Evolutionary conservation across 164 flowering plant species (phyloP), one percentile per base, ranked within the genome.

Genomic region (Cinnamomum micranthum): DNA sequence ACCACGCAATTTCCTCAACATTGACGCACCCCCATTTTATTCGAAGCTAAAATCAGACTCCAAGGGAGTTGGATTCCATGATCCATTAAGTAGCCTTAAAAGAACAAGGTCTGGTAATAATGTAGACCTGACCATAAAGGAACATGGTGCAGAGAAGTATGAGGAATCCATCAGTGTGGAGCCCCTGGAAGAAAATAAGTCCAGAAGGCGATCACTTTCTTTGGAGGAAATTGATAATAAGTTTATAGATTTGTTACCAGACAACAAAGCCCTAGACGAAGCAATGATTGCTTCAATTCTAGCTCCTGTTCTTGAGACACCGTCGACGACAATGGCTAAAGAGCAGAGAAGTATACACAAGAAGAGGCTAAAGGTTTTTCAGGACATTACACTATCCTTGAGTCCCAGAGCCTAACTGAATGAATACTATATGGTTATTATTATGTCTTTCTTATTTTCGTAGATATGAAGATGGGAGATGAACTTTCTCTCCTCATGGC

Each of bases 281-380:
- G 98, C 99, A 3, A 88, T 96, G 14, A 74, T 92, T 1, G 90
- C 97, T 7, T 95, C 99, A 31, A 92, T 88, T 73, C 76, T 95
- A 72, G 91, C 88, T 31, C 71, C 84, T 24, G 64, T 62, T 22
- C 71, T 72, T 25, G 88, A 80, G 62, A 33, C n/a, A 13, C 2
- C 60, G 60, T 66, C 28, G 65, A 81, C 5, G 60, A 17, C 60
- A 4, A 55, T 80, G 12, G 80, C 67, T 33, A 28, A 2, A 22
- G 70, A 64, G 79, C 71, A 73, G 69, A 81, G 60, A 75, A 86
- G 87, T 80, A 76, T 85, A 23, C 95, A 89, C 0, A 92, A 90
- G 86, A 88, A 90, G 85, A 88, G 99, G 83, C 86, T 95, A 0
- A 91, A 82, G 85, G 99, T 89, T 73, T 93, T 95, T 68, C 87